Base-by-base conservation (phyloP, 2,329 filamentous ascomycete species). In the Periconia macrospinosa region DNA sequence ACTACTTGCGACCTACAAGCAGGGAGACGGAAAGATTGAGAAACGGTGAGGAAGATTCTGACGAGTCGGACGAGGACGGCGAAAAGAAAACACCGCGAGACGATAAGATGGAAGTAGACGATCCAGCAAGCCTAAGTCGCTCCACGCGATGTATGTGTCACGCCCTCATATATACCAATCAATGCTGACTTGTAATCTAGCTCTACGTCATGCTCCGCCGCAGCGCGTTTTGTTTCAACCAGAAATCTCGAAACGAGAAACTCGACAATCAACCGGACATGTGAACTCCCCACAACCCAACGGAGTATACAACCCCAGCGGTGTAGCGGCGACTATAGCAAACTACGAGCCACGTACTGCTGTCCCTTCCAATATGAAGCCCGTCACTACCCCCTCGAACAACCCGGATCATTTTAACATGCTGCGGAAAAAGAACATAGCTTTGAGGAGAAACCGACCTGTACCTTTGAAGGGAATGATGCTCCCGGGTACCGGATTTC, bases 151-250 rank as follows among this genome's bases (percentile, higher is more conserved):
- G 71, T 73, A 57, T 56, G 45, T 40, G 47, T 10, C 44, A 55
- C 23, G 13, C 23, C 30, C 43, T 47, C 9, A 27, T 9, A 37
- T 14, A 18, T 15, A 15, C 33, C 10, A 30, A 42, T 30, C 35
- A 15, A 19, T 49, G 47, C 61, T 86, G 55, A 67, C 41, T 30
- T 30, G 27, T 19, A 18, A 30, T 9, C 40, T 59, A 57, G 88
- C 86, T 37, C 78, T 92, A 47, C 83, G 91, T 59, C 90, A 94
- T 71, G 90, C 90, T n/a, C 91, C 91, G 27, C 88, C 91, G 1
- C 91, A 92, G 68, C 83, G 91, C 58, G 86, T 92, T 49, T 86
- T 94, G 48, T 95, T 93, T 73, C 90, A 94, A 69, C 91, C 91
- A 30, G 91, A 95, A 64, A 86, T 86, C 10, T 23, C 14, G 13